phyloP scores from a whole-genome alignment of 78 protist genomes.

The Dictyostelium discoideum region DNA sequence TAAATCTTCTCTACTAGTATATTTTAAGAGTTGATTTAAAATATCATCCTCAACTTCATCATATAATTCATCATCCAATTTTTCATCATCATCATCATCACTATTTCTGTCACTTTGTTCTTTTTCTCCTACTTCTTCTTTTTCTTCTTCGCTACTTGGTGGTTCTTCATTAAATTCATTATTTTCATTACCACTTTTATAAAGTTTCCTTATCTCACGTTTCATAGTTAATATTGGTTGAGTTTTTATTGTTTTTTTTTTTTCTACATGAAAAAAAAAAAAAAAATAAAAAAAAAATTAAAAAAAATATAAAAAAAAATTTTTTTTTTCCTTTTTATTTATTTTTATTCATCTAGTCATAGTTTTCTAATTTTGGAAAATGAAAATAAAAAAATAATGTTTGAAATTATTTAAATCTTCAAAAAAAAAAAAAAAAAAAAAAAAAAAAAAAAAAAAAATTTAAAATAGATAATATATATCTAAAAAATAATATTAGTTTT shows the following conservation, averaged over 20 bases:
- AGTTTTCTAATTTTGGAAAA: too few relatives aligned
- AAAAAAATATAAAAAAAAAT: too few relatives aligned
- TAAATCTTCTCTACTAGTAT: neutral
- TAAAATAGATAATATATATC: too few relatives aligned
- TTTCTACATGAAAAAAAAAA: neutral
- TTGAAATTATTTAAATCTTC: too few relatives aligned
- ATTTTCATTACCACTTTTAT: neutral
- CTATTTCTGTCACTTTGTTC: neutral
- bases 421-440: too few relatives aligned
- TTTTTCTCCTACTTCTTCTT: neutral
- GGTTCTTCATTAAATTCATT: neutral
- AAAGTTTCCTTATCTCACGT: neutral
- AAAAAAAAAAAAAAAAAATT: too few relatives aligned
- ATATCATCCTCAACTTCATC: slow-evolving; percentile 24
- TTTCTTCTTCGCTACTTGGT: neutral
- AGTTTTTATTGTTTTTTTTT: neutral
- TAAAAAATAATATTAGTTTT: too few relatives aligned
- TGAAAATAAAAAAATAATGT: too few relatives aligned
- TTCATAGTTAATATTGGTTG: neutral
- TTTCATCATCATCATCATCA: neutral
- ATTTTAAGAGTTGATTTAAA: neutral
- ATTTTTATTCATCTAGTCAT: too few relatives aligned
- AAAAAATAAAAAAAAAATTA: too few relatives aligned
- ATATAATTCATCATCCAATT: neutral
- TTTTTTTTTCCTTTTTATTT: too few relatives aligned